Evolutionary conservation across 2,329 filamentous ascomycete species (phyloP), one percentile per base, ranked within the genome.

Genomic region (Colletotrichum paranaense): DNA sequence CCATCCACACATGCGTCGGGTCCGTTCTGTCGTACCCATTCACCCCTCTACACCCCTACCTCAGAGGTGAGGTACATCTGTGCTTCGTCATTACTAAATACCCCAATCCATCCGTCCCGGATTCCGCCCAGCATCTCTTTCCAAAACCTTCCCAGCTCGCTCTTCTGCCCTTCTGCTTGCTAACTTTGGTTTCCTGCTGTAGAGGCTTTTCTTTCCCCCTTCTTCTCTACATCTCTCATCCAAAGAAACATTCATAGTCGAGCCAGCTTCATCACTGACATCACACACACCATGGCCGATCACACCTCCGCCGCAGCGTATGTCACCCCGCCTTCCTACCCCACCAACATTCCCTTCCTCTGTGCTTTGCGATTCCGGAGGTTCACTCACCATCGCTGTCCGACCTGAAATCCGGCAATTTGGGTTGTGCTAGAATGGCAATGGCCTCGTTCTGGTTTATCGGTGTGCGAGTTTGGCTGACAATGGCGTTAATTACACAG

Each of bases 401-500:
- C 56, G 24, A 11, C 49, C 52, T 32, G 22, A 49, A 65, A 58
- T 46, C 35, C 26, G 46, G 59, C 49, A n/a, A 12, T n/a, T 22
- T 42, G 11, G 11, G 38, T 49, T 22, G 65, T 65, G 53, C 53
- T 35, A 42, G n/a, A 63, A 59, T 67, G 32, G 64, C 62, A 53
- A 57, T 59, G 35, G 30, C n/a, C 38, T 32, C 55, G 14, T 26
- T 22, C 8, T 56, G 9, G 11, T 49, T 22, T 24, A 12, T 58
- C 56, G 52, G 46, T 32, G 12, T 42, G 16, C 42, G 38, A 60
- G 35, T 75, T 68, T 67, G 67, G 60, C 68, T 65, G 35, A 73
- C 71, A 56, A 14, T 28, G 32, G 60, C 28, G 60, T 35, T 55
- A 14, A 9, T 28, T 52, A 60, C 62, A 78, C 83, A 97, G 95